A percentile compares a stretch with the other conserved stretches of the same genome.
These are phyloP conservation scores for Penicillium sp. DNA, from an alignment of 2,329 filamentous ascomycete species.

Conservation along the genomic window DNA sequence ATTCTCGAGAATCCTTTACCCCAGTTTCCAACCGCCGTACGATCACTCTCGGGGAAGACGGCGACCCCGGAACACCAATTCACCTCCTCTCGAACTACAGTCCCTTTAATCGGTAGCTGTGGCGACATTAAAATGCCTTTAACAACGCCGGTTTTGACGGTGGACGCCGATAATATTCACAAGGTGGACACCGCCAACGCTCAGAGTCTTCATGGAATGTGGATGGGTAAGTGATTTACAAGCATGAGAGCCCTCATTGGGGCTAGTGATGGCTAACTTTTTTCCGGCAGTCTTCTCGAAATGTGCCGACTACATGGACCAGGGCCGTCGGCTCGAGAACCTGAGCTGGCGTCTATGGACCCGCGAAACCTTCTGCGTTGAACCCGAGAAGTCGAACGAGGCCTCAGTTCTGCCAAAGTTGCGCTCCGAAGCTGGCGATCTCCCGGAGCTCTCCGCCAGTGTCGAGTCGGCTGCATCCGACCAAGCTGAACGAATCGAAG, in stretches of 20 bases:
- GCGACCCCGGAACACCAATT: conserved; percentile 44
- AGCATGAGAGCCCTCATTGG: not conserved
- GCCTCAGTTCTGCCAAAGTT: conserved; percentile 54
- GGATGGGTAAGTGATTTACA: conserved; percentile 75
- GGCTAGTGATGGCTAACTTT: conserved; percentile 27
- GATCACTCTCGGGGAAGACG: conserved; percentile 49
- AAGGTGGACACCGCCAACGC: conserved; percentile 92
- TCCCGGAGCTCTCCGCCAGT: conserved; percentile 76
- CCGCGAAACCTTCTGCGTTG: conserved; percentile 87
- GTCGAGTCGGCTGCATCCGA: conserved; percentile 73
- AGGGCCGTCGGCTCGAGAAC: conserved; percentile 91
- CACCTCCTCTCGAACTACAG: conserved; percentile 5
- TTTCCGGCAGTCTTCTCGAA: conserved; percentile 77
- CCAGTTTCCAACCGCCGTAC: conserved; percentile 42
- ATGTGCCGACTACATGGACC: conserved; percentile 90
- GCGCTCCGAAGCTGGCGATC: conserved; percentile 52
- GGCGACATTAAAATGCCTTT: conserved; percentile 71
- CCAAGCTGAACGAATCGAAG: conserved; percentile 58
- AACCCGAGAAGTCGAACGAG: conserved; percentile 59
- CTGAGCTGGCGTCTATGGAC: conserved; percentile 96
- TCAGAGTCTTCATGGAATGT: conserved; percentile 94
- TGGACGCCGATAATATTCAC: conserved; percentile 90
- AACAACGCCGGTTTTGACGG: conserved; percentile 80
- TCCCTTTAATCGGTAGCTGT: conserved; percentile 23
- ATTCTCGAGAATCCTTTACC: conserved; percentile 23